phyloP scores from a whole-genome alignment of 1,284 basidiomycete genomes.

The Ustilago curta region DNA sequence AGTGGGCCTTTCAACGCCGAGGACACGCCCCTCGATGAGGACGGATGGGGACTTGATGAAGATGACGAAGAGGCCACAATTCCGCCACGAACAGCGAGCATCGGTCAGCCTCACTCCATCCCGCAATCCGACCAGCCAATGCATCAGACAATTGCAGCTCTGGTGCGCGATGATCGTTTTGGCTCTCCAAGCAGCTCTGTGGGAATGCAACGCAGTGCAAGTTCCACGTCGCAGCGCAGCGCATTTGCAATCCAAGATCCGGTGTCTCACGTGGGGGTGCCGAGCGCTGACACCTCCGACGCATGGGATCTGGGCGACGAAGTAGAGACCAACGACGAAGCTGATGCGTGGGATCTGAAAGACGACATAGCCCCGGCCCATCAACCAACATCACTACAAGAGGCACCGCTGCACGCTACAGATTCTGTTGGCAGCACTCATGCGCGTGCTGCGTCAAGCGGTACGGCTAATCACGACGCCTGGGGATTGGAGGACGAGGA shows the following conservation, averaged over 20 bases:
- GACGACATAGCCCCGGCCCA: slow-evolving; percentile 13
- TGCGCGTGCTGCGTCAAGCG: not conserved
- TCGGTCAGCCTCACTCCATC: not conserved
- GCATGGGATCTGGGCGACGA: slow-evolving; percentile 59
- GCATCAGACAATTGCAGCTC: slow-evolving; percentile 19
- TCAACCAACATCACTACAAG: slow-evolving; percentile 1
- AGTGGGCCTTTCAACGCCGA: slow-evolving; percentile 57
- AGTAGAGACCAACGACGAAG: slow-evolving; percentile 35
- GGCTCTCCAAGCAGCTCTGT: slow-evolving; percentile 28
- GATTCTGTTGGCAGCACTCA: not conserved
- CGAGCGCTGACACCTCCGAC: slow-evolving; percentile 31
- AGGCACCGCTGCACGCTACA: not conserved
- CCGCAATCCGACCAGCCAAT: not conserved
- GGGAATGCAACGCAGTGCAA: slow-evolving; percentile 31
- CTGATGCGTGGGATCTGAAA: slow-evolving; percentile 47
- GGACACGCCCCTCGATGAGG: slow-evolving; percentile 41
- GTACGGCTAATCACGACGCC: slow-evolving; percentile 8
- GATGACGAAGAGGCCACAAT: slow-evolving; percentile 27
- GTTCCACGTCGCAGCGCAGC: slow-evolving; percentile 33
- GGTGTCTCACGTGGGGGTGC: not conserved
- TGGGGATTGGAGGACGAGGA: slow-evolving; percentile 28
- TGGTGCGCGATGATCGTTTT: slow-evolving; percentile 14
- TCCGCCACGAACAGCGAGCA: not conserved
- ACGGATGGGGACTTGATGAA: slow-evolving; percentile 58
- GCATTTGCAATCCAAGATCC: slow-evolving; percentile 26